Percentiles rank a stretch among this genome's conserved stretches.
These are phyloP conservation scores for Chaetomiaceae sp. DNA, from an alignment of 2,329 filamentous ascomycete genomes.

Conservation along the genomic window DNA sequence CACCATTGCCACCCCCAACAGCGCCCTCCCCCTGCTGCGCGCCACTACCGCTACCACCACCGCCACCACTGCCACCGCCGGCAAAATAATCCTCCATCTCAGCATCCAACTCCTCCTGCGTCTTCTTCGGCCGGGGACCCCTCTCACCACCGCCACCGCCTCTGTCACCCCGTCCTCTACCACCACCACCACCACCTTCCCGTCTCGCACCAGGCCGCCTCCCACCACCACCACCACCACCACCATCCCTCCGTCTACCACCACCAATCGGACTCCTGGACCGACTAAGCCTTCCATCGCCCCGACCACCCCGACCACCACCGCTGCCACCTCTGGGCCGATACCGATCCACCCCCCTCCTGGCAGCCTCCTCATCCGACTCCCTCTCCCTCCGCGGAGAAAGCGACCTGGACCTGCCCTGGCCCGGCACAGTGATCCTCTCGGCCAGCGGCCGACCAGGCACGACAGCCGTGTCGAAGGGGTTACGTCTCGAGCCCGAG, in stretches of 20 bases:
- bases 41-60: not conserved
- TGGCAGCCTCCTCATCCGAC: conserved; percentile 54
- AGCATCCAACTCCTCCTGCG: conserved; percentile 86
- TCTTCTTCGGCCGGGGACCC: conserved; percentile 69
- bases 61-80: conserved; percentile 32
- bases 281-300: conserved; percentile 32
- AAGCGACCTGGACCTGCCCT: conserved; percentile 58
- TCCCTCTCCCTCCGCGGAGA: conserved; percentile 37
- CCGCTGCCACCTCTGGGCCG: conserved; percentile 50
- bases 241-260: conserved; percentile 33
- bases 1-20: not conserved
- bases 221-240: conserved; percentile 37
- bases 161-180: conserved; percentile 29
- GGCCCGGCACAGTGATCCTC: conserved; percentile 50
- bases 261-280: conserved; percentile 56
- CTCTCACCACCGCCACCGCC: conserved; percentile 41
- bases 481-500: conserved; percentile 50
- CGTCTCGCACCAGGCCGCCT: conserved; percentile 26
- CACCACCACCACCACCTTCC: conserved; percentile 39
- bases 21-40: conserved; percentile 11
- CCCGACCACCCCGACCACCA: conserved; percentile 29
- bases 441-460: conserved; percentile 57
- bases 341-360: conserved; percentile 74
- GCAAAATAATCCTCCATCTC: conserved; percentile 95
- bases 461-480: conserved; percentile 53